Percentiles rank a stretch among this genome's conserved stretches.
Evolutionary conservation across 2,329 filamentous ascomycete species (phyloP).

Genomic region (Didymella keratinophila): DNA sequence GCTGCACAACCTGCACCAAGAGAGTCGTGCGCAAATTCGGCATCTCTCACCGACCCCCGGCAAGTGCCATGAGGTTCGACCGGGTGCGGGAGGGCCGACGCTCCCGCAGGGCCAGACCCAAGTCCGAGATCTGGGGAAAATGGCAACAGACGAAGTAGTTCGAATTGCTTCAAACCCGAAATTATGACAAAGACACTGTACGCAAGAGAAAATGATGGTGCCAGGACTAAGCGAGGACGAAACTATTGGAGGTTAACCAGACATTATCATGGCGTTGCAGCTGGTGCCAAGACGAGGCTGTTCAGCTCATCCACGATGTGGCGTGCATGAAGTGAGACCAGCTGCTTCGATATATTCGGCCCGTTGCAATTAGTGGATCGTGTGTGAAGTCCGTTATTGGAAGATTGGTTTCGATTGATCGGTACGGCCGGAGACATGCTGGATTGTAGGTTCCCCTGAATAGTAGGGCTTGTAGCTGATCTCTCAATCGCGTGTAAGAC

Average conservation of each 20-base stretch:
- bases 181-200: not conserved
- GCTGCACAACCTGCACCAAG: not conserved
- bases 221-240: not conserved
- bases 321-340: not conserved
- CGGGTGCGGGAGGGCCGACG: not conserved
- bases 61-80: not conserved
- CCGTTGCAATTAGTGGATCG: not conserved
- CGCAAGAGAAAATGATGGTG: not conserved
- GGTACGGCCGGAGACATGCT: not conserved
- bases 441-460: not conserved
- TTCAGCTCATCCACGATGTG: slow-evolving; percentile 16
- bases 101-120: slow-evolving; percentile 1
- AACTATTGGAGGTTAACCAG: not conserved
- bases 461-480: not conserved
- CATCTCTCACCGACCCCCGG: not conserved
- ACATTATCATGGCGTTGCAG: slow-evolving; percentile 13
- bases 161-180: not conserved
- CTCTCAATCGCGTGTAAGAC: not conserved
- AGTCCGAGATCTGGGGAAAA: not conserved
- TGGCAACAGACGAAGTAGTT: not conserved
- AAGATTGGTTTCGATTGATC: not conserved
- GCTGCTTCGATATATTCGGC: not conserved
- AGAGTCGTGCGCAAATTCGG: too few relatives aligned
- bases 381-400: not conserved
- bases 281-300: slow-evolving; percentile 12